Evolutionary conservation across 768 basidiomycete genomes (phyloP).

Genomic region (Candolleomyces aberdarensis): DNA sequence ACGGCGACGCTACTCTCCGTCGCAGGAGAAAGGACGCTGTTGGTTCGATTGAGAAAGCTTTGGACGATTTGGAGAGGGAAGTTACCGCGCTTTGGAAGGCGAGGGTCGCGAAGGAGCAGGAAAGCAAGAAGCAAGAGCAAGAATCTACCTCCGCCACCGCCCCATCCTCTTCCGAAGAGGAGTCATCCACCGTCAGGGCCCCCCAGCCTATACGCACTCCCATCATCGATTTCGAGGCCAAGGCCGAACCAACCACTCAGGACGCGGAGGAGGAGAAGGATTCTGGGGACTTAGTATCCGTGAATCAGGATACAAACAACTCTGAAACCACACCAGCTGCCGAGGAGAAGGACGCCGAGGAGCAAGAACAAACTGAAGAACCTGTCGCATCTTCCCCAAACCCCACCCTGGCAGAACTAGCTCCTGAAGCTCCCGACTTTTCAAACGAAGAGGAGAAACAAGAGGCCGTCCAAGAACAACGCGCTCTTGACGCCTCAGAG

Average conservation of each 20-base stretch:
- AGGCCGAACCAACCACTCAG: not conserved
- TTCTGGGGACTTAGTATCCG: not conserved
- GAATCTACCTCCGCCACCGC: not conserved
- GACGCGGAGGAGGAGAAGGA: not conserved
- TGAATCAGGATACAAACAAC: no score
- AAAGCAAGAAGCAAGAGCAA: conserved; percentile 1
- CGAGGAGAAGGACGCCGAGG: no score
- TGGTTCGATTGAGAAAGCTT: conserved; percentile 48
- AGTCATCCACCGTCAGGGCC: not conserved
- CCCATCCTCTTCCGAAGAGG: not conserved
- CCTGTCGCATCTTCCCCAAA: no score
- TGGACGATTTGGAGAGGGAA: conserved; percentile 49
- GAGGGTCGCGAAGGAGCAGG: conserved; percentile 20
- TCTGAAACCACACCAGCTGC: no score
- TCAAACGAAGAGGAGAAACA: no score
- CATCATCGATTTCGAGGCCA: not conserved
- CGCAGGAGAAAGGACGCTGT: conserved; percentile 54
- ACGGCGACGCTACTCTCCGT: conserved; percentile 54
- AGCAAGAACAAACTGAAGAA: no score
- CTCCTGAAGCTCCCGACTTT: no score
- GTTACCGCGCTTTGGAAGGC: conserved; percentile 42
- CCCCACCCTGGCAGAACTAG: no score
- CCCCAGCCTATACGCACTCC: not conserved
- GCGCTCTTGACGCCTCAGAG: no score
- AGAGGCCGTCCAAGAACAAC: no score